Evolutionary conservation across 345 rosid species (phyloP), one percentile per base, ranked within the genome.

Genomic region (Brassica carinata): DNA sequence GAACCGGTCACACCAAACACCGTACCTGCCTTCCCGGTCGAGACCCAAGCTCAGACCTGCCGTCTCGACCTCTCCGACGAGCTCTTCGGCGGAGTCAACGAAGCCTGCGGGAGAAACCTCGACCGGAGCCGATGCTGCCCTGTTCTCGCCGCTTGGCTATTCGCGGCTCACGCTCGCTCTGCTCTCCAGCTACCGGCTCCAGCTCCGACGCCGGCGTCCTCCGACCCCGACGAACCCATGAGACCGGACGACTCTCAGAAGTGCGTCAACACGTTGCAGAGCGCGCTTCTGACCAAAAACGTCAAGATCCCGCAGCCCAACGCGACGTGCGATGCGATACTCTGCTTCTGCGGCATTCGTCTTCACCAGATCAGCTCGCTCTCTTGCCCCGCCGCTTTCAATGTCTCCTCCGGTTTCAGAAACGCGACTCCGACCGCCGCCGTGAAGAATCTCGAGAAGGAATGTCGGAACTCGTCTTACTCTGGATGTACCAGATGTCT

Each of bases 81-180:
- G 86, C 94, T 96, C 34, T 96, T 96, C 74, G 99, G 99, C 19
- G 99, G 99, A 1, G 99, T 96, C 34, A 85, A 85, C 73, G 90
- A 86, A 8, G 99, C 99, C 0, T 96, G 99, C 77, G 90, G 97
- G 51, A 79, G 90, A 67, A 86, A 88, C 86, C 91, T 96, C 2
- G 99, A 96, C 89, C 84, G 98, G 31, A 85, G 97, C 77, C 90
- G 99, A 4, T 96, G 98, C 83, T 93, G 99, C 70, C 99, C 98
- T 0, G 99, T 96, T 6, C 74, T 96, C 5, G 98, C 95, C 0
- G 99, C 99, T 0, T 96, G 99, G 99, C 92, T 96, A 58, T 96
- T 88, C 77, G 98, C 99, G 2, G 99, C 99, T 68, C 99, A 93
- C 72, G 94, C 99, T 17, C 80, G 91, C 61, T 88, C 88, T 5